phyloP scores from a whole-genome alignment of 2,329 filamentous ascomycete species.

The Pezicula carpinea region DNA sequence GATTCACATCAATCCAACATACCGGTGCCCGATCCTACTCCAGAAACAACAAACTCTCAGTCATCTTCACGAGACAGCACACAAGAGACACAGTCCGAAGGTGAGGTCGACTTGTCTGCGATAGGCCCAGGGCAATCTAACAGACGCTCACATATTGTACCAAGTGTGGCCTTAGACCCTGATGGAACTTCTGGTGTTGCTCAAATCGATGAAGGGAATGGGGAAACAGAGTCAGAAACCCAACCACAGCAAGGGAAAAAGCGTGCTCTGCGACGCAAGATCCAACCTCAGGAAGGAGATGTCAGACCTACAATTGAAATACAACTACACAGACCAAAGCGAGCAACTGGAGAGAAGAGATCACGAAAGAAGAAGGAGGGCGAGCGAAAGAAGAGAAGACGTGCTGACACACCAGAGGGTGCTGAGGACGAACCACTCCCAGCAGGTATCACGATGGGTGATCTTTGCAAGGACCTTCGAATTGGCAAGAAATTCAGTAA shows the following conservation, averaged over 20 bases:
- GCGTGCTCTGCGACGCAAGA: slow-evolving; percentile 11
- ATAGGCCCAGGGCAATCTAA: slow-evolving; percentile 8
- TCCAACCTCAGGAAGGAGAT: slow-evolving; percentile 17
- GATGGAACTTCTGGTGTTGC: slow-evolving; percentile 21
- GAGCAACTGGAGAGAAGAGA: slow-evolving; percentile 10
- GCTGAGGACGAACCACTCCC: slow-evolving; percentile 58
- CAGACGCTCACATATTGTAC: slow-evolving; percentile 13
- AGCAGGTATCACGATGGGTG: slow-evolving; percentile 64
- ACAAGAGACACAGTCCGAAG: not conserved
- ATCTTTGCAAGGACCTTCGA: slow-evolving; percentile 63
- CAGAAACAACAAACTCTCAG: not conserved
- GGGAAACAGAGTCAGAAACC: slow-evolving; percentile 16
- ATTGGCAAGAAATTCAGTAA: slow-evolving; percentile 73
- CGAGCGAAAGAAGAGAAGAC: slow-evolving; percentile 19
- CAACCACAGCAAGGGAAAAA: slow-evolving; percentile 15
- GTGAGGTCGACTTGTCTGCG: slow-evolving; percentile 7
- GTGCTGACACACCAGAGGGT: slow-evolving; percentile 52
- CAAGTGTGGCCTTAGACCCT: slow-evolving; percentile 18
- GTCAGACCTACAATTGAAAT: slow-evolving; percentile 19
- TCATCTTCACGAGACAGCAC: not conserved
- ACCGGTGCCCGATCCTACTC: not conserved
- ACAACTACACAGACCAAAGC: slow-evolving; percentile 16
- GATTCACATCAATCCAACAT: not conserved
- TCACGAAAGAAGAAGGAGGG: slow-evolving; percentile 28
- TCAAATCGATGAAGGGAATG: slow-evolving; percentile 10